Evolutionary conservation across 306 rosid species (phyloP), one percentile per base, ranked within the genome.

Genomic region (Trichosanthes cucumerina): DNA sequence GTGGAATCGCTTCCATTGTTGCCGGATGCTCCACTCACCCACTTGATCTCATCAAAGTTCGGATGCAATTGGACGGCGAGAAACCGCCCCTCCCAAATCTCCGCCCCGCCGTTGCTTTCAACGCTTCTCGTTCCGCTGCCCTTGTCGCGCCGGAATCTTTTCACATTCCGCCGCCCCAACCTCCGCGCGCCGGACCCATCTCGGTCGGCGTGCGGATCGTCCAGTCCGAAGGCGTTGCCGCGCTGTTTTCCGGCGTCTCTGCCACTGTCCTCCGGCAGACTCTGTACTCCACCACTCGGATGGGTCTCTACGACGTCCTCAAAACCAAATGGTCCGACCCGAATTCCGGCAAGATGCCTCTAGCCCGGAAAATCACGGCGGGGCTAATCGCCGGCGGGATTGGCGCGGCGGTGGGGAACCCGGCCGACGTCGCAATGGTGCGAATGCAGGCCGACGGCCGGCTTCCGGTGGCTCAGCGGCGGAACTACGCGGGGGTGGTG

Each of bases 361-460:
- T 91, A 33, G 1, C 76, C 1, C 38, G 81, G 0, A 93, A 93
- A 62, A 87, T 93, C 1, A 28, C 80, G 0, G 93, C 97, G 0
- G 98, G 97, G 0, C 81, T 93, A 0, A 18, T 91, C 28, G 93
- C 97, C 64, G 97, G 98, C 0, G 98, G 88, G 0, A 80, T 93
- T 9, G 98, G 98, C 0, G 97, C 97, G 0, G 95, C 93, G 5
- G 91, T 93, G 0, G 97, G 97, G 0, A 93, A 91, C 80, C 98
- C 98, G 0, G 98, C 98, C 1, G 98, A 93, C 71, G 91, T 93
- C 9, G 98, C 98, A 1, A 93, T 91, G 98, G 98, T 93, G 28
- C 80, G 96, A 2, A 93, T 93, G 98, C 98, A 93, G 73, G 98
- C 98, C 19, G 98, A 91, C 28, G 98, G 98, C 0, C 44, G 97